Evolutionary conservation across 257 asterid genomes (phyloP).

Genomic region (Fraxinus cuspidata): DNA sequence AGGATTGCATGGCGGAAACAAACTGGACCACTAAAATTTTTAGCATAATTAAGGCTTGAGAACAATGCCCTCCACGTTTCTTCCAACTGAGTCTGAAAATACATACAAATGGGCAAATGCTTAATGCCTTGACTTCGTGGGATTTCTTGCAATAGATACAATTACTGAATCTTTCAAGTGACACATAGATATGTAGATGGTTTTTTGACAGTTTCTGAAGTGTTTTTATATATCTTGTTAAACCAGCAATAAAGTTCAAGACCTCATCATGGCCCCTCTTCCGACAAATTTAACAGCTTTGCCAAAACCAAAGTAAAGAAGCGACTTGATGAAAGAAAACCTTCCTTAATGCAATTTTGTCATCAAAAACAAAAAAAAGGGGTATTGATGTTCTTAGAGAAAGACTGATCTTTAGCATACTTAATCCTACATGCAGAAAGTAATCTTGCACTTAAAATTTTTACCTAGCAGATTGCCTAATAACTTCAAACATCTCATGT

Average conservation of each 20-base stretch:
- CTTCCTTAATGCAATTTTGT: too few relatives aligned
- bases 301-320: neutral
- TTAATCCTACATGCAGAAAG: too few relatives aligned
- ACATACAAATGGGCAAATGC: neutral
- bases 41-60: constrained; percentile 84
- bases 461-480: neutral
- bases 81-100: constrained; percentile 71
- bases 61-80: constrained; percentile 90
- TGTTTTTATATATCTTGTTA: neutral
- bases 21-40: constrained; percentile 63
- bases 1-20: constrained; percentile 89
- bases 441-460: neutral
- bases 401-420: too few relatives aligned
- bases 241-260: neutral
- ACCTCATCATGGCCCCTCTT: neutral
- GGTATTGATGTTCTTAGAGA: too few relatives aligned
- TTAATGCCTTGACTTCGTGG: neutral
- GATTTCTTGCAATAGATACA: neutral
- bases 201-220: neutral
- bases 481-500: neutral
- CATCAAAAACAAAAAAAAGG: too few relatives aligned
- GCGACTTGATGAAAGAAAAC: too few relatives aligned
- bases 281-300: neutral
- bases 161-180: neutral
- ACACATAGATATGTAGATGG: neutral